A percentile compares a stretch with the other conserved stretches of the same genome.
These are phyloP conservation scores for Suillus decipiens DNA, from an alignment of 768 basidiomycete genomes.

Conservation along the genomic window DNA sequence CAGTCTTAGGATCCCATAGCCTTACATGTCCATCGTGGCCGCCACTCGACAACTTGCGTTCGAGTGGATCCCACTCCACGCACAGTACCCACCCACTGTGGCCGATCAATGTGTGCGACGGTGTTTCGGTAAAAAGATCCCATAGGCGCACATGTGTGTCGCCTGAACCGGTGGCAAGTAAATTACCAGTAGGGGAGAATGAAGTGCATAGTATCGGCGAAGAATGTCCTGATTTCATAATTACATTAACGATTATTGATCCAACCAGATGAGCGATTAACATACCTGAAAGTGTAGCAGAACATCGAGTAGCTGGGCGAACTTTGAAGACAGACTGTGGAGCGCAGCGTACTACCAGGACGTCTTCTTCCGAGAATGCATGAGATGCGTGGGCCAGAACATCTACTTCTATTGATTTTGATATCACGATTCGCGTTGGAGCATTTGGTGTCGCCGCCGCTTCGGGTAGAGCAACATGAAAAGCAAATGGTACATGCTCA, in stretches of 20 bases:
- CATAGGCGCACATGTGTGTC: conserved; percentile 92
- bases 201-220: conserved; percentile 94
- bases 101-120: conserved; percentile 82
- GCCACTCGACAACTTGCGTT: conserved; percentile 87
- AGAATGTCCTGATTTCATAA: conserved; percentile 64
- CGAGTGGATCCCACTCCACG: conserved; percentile 96
- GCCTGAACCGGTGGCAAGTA: conserved; percentile 93
- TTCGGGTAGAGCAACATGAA: conserved; percentile 78
- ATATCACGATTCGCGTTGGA: conserved; percentile 79
- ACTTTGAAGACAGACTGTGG: conserved; percentile 97
- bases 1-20: conserved; percentile 92
- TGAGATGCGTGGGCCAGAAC: conserved; percentile 73
- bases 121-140: conserved; percentile 92
- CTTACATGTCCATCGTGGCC: conserved; percentile 93
- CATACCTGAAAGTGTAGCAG: conserved; percentile 84
- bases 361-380: conserved; percentile 80
- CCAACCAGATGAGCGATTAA: conserved; percentile 14
- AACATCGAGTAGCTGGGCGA: conserved; percentile 91
- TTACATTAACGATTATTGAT: conserved; percentile 14
- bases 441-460: conserved; percentile 46
- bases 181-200: conserved; percentile 90
- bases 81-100: conserved; percentile 97
- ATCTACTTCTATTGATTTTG: conserved; percentile 82
- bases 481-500: conserved; percentile 90
- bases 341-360: conserved; percentile 85